Evolutionary conservation across 306 rosid species (phyloP).

Genomic region (Cercis canadensis): DNA sequence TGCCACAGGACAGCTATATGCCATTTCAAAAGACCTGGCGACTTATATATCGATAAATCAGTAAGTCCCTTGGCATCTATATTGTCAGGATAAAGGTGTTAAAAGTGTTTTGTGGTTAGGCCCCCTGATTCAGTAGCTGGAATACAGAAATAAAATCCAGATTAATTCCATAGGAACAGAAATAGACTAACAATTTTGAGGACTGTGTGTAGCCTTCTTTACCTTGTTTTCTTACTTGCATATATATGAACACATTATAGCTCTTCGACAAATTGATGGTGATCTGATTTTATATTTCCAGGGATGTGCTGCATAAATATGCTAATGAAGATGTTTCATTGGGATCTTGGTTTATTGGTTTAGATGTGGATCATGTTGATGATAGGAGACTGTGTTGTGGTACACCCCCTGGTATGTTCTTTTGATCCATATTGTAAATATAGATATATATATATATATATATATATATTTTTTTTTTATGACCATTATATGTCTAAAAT

Average conservation of each 20-base stretch:
- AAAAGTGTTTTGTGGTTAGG: not conserved
- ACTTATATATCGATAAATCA: conserved; percentile 72
- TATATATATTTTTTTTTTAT: not conserved
- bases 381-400: conserved; percentile 90
- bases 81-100: conserved; percentile 3
- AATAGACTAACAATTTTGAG: no score
- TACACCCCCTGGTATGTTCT: conserved; percentile 73
- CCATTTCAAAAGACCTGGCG: conserved; percentile 82
- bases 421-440: no score
- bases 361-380: conserved; percentile 83
- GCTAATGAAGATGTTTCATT: conserved; percentile 94
- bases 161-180: not conserved
- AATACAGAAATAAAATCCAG: conserved; percentile 19
- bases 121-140: not conserved
- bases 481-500: not conserved
- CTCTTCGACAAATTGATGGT: conserved; percentile 18
- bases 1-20: conserved; percentile 92
- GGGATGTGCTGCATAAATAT: conserved; percentile 83
- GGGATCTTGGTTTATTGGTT: conserved; percentile 94
- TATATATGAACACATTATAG: no score
- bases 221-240: no score
- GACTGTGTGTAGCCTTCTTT: no score
- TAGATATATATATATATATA: no score
- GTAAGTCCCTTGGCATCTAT: conserved; percentile 54
- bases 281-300: conserved; percentile 38